phyloP scores from a whole-genome alignment of 495 filamentous ascomycete genomes.

The Cenococcum geophilum region DNA sequence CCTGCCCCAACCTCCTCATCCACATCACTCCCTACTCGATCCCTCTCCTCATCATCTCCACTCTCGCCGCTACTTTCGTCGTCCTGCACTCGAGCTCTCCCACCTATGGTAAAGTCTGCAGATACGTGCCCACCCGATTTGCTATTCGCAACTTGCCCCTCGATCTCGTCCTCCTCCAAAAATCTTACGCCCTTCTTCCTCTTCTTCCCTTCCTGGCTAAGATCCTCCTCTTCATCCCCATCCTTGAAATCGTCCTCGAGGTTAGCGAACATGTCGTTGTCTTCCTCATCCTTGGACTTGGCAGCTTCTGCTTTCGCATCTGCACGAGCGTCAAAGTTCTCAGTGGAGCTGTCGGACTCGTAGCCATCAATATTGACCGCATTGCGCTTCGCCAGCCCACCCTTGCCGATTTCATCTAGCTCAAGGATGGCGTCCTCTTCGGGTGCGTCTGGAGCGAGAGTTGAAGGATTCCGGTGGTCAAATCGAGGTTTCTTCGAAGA shows the following conservation, averaged over 20 bases:
- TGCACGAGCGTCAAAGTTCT: slow-evolving; percentile 70
- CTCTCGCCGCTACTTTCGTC: slow-evolving; percentile 52
- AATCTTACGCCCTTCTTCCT: slow-evolving; percentile 28
- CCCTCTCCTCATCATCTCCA: slow-evolving; percentile 66
- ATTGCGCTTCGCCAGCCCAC: slow-evolving; percentile 73
- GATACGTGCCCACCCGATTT: slow-evolving; percentile 65
- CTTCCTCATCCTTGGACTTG: slow-evolving; percentile 56
- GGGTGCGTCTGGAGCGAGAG: slow-evolving; percentile 68
- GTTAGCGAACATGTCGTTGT: slow-evolving; percentile 90
- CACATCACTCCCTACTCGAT: slow-evolving; percentile 57
- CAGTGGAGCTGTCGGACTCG: slow-evolving; percentile 89
- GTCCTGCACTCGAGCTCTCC: slow-evolving; percentile 20
- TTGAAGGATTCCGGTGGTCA: slow-evolving; percentile 88
- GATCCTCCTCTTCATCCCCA: slow-evolving; percentile 46
- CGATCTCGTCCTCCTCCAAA: slow-evolving; percentile 49
- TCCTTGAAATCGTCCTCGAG: slow-evolving; percentile 50
- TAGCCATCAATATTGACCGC: slow-evolving; percentile 95
- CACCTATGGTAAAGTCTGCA: slow-evolving; percentile 46
- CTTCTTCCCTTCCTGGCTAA: slow-evolving; percentile 1
- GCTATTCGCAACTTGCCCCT: slow-evolving; percentile 72
- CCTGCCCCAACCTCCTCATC: slow-evolving; percentile 88
- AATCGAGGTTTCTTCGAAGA: slow-evolving; percentile 83
- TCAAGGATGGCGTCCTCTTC: slow-evolving; percentile 80
- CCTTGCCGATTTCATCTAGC: slow-evolving; percentile 86
- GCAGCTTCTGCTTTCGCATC: slow-evolving; percentile 51